A percentile compares a stretch with the other conserved stretches of the same genome.
phyloP scores from a whole-genome alignment of 1,284 basidiomycete genomes.

The Cerioporus squamosus region DNA sequence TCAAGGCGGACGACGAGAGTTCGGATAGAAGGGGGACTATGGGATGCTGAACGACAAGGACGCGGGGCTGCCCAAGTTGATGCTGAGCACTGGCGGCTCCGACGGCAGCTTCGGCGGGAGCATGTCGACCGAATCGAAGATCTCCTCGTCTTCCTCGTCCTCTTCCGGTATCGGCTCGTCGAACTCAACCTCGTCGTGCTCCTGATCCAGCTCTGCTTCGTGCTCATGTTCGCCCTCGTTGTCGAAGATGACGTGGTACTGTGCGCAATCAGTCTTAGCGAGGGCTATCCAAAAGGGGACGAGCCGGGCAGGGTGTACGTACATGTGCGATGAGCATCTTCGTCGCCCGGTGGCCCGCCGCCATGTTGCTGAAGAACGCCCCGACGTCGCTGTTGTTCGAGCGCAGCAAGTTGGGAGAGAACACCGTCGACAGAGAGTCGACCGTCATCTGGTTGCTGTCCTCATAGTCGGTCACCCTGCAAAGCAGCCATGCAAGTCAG shows the following conservation, averaged over 20 bases:
- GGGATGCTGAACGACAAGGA: conserved; percentile 28
- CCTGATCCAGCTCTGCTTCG: conserved; percentile 46
- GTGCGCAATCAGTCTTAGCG: neutral
- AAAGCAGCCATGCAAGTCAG: neutral
- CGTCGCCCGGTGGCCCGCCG: conserved; percentile 72
- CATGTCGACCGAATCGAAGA: conserved; percentile 22
- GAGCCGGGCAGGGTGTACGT: conserved; percentile 31
- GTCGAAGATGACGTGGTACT: conserved; percentile 58
- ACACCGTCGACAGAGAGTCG: conserved; percentile 80
- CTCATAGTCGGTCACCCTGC: conserved; percentile 82
- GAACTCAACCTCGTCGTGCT: conserved; percentile 47
- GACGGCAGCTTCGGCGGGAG: conserved; percentile 19
- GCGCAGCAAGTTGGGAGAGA: conserved; percentile 77
- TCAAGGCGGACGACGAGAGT: too few relatives aligned
- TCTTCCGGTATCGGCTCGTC: conserved; percentile 54
- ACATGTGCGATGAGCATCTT: conserved; percentile 82
- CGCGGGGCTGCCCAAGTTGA: conserved; percentile 28
- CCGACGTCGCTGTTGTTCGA: conserved; percentile 76
- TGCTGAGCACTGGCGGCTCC: conserved; percentile 27
- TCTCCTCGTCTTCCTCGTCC: conserved; percentile 45
- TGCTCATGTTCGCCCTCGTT: conserved; percentile 44
- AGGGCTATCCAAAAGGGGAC: neutral
- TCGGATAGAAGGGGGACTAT: conserved; percentile 2
- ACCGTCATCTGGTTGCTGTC: conserved; percentile 87
- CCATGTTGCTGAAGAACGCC: conserved; percentile 79